phyloP scores from a whole-genome alignment of 441 rosid species.

The Bruguiera hainesii region DNA sequence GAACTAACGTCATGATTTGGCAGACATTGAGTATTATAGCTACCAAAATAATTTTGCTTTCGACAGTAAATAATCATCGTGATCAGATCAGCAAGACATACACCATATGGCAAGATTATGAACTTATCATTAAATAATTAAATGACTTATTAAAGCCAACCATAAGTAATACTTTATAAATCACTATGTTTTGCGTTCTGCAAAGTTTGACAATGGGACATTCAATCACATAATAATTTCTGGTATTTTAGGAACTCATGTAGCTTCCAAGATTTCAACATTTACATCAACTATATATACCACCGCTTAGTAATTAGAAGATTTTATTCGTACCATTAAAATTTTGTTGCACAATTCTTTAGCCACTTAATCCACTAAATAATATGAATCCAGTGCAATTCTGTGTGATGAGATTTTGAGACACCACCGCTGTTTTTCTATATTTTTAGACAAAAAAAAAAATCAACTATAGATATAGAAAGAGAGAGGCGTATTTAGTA shows the following conservation, averaged over 20 bases:
- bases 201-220: background rate
- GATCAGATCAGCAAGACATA: conserved; percentile 21
- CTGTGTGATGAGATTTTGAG: no score
- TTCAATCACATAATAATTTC: conserved; percentile 4
- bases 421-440: no score
- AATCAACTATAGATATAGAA: no score
- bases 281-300: background rate
- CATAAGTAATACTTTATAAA: background rate
- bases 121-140: conserved; percentile 24
- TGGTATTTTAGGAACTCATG: background rate
- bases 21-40: conserved; percentile 16
- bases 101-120: conserved; percentile 22
- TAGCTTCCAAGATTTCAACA: background rate
- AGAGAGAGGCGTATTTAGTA: no score
- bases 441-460: no score
- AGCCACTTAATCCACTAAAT: no score
- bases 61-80: conserved; percentile 21
- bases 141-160: conserved; percentile 20
- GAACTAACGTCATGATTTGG: conserved; percentile 20
- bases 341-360: no score
- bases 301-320: background rate
- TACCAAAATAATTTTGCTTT: conserved; percentile 16
- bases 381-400: no score
- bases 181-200: conserved; percentile 2
- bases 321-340: background rate